phyloP scores from a whole-genome alignment of 257 asterid genomes.

The Solanum tarapatanum region DNA sequence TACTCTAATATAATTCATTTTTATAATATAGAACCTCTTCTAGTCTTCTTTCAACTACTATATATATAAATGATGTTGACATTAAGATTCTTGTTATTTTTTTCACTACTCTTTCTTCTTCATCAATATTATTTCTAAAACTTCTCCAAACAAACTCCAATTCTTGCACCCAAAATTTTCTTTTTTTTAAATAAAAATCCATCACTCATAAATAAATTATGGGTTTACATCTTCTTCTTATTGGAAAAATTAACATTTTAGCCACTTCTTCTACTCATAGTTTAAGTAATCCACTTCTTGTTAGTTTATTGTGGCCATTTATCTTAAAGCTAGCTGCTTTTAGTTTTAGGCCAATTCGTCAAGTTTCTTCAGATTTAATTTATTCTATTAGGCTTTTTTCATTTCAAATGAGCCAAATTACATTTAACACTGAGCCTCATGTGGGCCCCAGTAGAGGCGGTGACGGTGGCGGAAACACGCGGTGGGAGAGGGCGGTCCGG shows the following conservation, averaged over 20 bases:
- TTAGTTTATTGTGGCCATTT: background rate
- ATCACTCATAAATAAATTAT: background rate
- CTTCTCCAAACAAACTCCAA: background rate
- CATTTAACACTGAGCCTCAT: background rate
- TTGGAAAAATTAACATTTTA: background rate
- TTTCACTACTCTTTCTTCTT: background rate
- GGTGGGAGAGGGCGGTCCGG: constrained; percentile 2
- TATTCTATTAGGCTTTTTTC: background rate
- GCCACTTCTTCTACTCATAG: background rate
- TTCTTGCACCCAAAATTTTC: background rate
- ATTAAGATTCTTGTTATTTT: background rate
- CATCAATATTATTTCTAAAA: background rate
- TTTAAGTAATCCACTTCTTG: background rate
- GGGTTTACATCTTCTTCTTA: background rate
- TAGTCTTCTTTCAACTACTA: background rate
- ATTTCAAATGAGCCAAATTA: background rate
- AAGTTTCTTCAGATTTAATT: background rate
- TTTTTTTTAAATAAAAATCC: background rate
- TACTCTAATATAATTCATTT: background rate
- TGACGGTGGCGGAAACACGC: background rate
- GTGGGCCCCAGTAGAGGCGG: background rate
- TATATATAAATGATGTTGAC: background rate
- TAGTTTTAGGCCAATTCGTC: background rate
- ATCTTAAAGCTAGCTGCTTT: background rate
- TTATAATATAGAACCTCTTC: background rate